Evolutionary conservation across 176 grass and related monocot genomes (phyloP), one percentile per base, ranked within the genome.

Genomic region (Secale cereale): DNA sequence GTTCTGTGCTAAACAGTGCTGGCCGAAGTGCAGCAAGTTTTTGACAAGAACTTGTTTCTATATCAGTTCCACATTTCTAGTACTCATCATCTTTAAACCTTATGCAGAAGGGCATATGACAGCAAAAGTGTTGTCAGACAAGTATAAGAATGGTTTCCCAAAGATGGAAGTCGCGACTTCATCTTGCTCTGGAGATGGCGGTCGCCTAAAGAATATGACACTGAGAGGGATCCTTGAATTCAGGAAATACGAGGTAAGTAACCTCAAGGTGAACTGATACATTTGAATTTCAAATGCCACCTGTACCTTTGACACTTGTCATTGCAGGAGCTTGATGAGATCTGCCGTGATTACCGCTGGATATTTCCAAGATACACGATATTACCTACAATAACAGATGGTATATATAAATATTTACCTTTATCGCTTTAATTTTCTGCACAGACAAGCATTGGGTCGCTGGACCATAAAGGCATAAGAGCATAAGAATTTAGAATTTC

Each of bases 291-390:
- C 20, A 70, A 70, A 40, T 22, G 10, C 5, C 35, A 20, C 11
- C 8, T 32, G 56, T 74, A 26, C 57, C 57, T 20, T 83, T 86
- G 33, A 90, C 43, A 83, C 28, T 32, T 43, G 27, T 8, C 19
- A 10, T 26, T 88, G 82, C 86, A 91, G 90, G 86, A 91, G 52
- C 74, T 91, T 73, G 82, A 88, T 50, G 65, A 61, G 22, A 82
- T 88, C 80, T 91, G 90, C 78, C 66, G 45, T 65, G 78, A 82
- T 13, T 82, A 57, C 56, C 79, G 82, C 46, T 91, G 90, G 86
- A 82, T 79, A 74, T 82, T 79, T 54, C 90, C 90, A 66, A 88
- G 82, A 91, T 88, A 91, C 48, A 79, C 15, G 25, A 73, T 86
- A 32, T n/a, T 88, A 40, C 90, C 86, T 78, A 88, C 82, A 41